A percentile compares a stretch with the other conserved stretches of the same genome.
phyloP scores from a whole-genome alignment of 176 grass and related monocot species.

The Guadua angustifolia region DNA sequence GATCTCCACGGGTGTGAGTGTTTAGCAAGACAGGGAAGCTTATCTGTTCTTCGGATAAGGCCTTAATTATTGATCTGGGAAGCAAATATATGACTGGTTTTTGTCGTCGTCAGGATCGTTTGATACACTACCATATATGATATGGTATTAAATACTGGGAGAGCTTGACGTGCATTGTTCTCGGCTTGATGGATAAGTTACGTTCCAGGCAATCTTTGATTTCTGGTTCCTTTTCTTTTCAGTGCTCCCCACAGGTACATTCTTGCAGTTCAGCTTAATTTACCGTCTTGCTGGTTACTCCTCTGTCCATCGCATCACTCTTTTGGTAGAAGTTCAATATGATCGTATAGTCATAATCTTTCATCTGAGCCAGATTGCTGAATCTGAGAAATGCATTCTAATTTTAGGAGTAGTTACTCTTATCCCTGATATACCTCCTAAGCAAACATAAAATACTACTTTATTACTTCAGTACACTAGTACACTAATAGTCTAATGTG shows the following conservation, averaged over 20 bases:
- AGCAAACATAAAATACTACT: too few relatives aligned
- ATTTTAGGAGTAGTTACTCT: too few relatives aligned
- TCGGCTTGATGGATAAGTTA: slow-evolving; percentile 44
- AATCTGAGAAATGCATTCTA: too few relatives aligned
- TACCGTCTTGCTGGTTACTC: neutral
- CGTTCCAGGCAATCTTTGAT: slow-evolving; percentile 20
- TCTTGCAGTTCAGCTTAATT: neutral
- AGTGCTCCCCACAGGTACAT: neutral
- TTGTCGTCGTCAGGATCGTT: neutral
- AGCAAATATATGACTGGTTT: neutral
- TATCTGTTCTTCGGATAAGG: slow-evolving; percentile 50
- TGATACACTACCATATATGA: neutral
- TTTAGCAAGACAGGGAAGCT: slow-evolving; percentile 34
- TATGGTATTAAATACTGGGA: neutral
- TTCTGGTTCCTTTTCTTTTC: neutral
- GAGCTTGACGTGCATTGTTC: slow-evolving; percentile 5
- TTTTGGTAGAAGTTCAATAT: too few relatives aligned
- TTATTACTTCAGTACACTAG: too few relatives aligned
- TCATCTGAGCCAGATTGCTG: too few relatives aligned
- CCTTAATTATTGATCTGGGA: slow-evolving; percentile 22
- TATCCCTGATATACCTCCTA: too few relatives aligned
- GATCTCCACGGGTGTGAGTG: slow-evolving; percentile 7
- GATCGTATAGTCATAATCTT: too few relatives aligned
- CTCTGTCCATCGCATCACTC: neutral
- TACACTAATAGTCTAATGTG: too few relatives aligned